A percentile compares a stretch with the other conserved stretches of the same genome.
Evolutionary conservation across 2,329 filamentous ascomycete genomes (phyloP).

Genomic region (Trichophyton rubrum): DNA sequence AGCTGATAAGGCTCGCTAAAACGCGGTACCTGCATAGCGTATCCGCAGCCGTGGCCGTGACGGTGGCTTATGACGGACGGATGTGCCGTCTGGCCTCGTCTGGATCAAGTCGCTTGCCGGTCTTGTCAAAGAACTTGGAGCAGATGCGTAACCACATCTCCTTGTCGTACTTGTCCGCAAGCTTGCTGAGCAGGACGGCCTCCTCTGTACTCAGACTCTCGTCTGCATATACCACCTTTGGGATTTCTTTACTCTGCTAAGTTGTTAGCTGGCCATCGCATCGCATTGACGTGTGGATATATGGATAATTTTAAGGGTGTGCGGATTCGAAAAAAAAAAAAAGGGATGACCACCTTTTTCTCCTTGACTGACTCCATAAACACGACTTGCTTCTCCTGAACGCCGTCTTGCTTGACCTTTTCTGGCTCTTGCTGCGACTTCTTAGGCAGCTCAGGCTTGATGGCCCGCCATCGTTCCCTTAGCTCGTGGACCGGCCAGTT

Average conservation of each 20-base stretch:
- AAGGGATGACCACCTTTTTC: neutral
- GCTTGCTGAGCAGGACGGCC: slow-evolving; percentile 28
- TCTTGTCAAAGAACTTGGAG: slow-evolving; percentile 38
- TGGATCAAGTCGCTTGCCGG: slow-evolving; percentile 34
- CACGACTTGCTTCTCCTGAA: slow-evolving; percentile 6
- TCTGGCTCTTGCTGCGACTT: slow-evolving; percentile 5
- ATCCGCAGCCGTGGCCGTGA: too few relatives aligned
- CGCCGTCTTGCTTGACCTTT: slow-evolving; percentile 1
- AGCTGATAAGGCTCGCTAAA: too few relatives aligned
- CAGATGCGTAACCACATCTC: slow-evolving; percentile 38
- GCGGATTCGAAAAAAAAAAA: neutral
- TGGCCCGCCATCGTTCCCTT: slow-evolving; percentile 17
- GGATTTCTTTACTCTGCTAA: neutral
- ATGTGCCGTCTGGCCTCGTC: slow-evolving; percentile 23
- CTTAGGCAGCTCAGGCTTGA: slow-evolving; percentile 6
- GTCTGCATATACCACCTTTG: slow-evolving; percentile 16
- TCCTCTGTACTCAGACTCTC: slow-evolving; percentile 19
- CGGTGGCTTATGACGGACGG: slow-evolving; percentile 3
- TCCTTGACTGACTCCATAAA: slow-evolving; percentile 10
- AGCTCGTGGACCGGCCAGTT: slow-evolving; percentile 17
- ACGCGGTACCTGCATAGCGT: too few relatives aligned
- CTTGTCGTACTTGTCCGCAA: slow-evolving; percentile 33
- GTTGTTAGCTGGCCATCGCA: neutral
- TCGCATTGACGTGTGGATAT: too few relatives aligned
- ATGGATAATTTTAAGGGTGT: too few relatives aligned